Evolutionary conservation across 1,139 yeast species (phyloP), one percentile per base, ranked within the genome.

Genomic region (Diutina catenulata): DNA sequence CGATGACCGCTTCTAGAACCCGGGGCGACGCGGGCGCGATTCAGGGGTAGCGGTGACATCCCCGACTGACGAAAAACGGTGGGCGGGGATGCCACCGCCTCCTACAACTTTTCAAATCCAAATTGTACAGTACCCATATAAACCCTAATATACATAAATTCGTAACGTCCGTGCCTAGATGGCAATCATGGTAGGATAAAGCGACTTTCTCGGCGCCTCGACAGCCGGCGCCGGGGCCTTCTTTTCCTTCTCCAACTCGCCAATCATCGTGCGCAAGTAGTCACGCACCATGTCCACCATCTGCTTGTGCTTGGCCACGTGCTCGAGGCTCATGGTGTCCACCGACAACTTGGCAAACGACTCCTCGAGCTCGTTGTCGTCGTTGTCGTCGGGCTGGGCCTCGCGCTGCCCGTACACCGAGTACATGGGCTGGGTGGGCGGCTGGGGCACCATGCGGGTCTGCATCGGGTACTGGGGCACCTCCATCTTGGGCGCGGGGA

Each of bases 151-250:
- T 8, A 28, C 28, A 24, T 13, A 11, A 11, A 33, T 19, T 23
- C 18, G 9, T 19, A 33, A n/a, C 33, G 24, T 16, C 24, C 15
- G 21, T 55, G 23, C 33, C 19, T 31, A 31, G 11, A 31, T 31
- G n/a, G 35, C 69, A 38, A 68, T 55, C 39, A 67, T 65, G 14
- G 60, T 56, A 21, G 73, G 73, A 45, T 67, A 67, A 43, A 66
- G 25, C 23, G 29, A 20, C 9, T 14, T 15, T 8, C 13, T 20
- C 33, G 25, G 32, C 29, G 25, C 40, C 40, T 18, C 39, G 31
- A 39, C 37, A 16, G 39, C 39, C 24, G 31, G 26, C 7, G 23
- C 20, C 20, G 31, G 16, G 14, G 26, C 39, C 36, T 41, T 42
- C 14, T 40, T 31, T 29, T 41, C 31, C 36, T 40, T 38, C 11